A percentile compares a stretch with the other conserved stretches of the same genome.
Evolutionary conservation across 257 asterid species (phyloP).

Genomic region (Rhazya stricta): DNA sequence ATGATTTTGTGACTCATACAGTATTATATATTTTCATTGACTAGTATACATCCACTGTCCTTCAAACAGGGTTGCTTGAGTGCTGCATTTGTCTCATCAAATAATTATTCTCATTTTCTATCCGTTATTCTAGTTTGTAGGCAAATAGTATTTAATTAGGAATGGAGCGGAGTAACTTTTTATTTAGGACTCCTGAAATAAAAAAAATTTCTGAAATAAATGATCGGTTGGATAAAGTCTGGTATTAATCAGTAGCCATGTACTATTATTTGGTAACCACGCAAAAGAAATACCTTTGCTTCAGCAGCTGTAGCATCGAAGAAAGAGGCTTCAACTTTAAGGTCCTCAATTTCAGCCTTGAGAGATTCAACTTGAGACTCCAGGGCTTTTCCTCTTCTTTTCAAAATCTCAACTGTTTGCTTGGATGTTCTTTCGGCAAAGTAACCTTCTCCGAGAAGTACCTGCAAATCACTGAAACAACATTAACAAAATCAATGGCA

Average conservation of each 20-base stretch:
- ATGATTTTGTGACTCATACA: background rate
- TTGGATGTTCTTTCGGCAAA: conserved; percentile 83
- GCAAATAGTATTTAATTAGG: background rate
- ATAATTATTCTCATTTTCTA: background rate
- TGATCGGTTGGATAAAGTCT: background rate
- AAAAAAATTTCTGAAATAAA: background rate
- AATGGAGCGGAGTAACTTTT: background rate
- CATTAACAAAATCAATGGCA: background rate
- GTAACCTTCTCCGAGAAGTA: conserved; percentile 81
- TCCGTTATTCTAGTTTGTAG: background rate
- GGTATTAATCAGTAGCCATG: background rate
- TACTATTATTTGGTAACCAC: background rate
- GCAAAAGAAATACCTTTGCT: conserved; percentile 48
- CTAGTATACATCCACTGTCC: background rate
- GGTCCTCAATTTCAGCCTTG: conserved; percentile 69
- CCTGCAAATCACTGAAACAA: conserved; percentile 36
- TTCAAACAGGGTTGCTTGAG: background rate
- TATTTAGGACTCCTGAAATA: background rate
- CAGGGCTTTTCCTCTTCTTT: conserved; percentile 64
- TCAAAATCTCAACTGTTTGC: conserved; percentile 75
- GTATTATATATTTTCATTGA: background rate
- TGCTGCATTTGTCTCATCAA: background rate
- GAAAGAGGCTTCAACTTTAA: conserved; percentile 72
- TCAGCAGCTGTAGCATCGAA: conserved; percentile 70
- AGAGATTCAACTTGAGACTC: conserved; percentile 70